Percentiles rank a stretch among this genome's conserved stretches.
Evolutionary conservation across 495 filamentous ascomycete genomes (phyloP).

Genomic region (Massariosphaeria phaeospora): DNA sequence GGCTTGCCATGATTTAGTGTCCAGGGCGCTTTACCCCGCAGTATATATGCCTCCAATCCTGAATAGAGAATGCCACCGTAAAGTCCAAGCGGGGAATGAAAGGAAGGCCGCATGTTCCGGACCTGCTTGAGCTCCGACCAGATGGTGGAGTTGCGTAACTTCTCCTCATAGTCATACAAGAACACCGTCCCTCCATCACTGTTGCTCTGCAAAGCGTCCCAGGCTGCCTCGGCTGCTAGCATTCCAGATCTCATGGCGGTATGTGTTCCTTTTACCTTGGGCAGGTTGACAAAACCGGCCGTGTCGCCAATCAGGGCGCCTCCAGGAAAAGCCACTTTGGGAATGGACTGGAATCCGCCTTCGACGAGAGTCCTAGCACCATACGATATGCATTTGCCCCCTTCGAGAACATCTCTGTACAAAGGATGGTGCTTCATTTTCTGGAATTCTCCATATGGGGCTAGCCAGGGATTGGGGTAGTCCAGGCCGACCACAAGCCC

Average conservation of each 20-base stretch:
- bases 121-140: conserved; percentile 94
- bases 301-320: conserved; percentile 95
- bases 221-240: conserved; percentile 89
- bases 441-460: conserved; percentile 94
- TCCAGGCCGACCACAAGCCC: conserved; percentile 92
- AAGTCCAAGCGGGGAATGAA: conserved; percentile 76
- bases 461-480: conserved; percentile 94
- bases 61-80: conserved; percentile 91
- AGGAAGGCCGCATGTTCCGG: conserved; percentile 94
- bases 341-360: conserved; percentile 95
- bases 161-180: conserved; percentile 90
- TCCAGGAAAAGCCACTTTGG: conserved; percentile 91
- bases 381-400: conserved; percentile 97
- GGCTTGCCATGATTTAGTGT: conserved; percentile 77
- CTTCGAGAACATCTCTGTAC: conserved; percentile 74
- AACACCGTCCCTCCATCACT: conserved; percentile 63
- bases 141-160: conserved; percentile 78
- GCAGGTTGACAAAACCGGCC: conserved; percentile 94
- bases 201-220: conserved; percentile 59
- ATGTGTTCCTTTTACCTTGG: conserved; percentile 98
- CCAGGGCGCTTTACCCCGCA: conserved; percentile 86
- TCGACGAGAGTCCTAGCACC: conserved; percentile 90
- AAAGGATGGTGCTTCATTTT: conserved; percentile 97
- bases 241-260: conserved; percentile 97
- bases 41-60: conserved; percentile 80